These are phyloP conservation scores for Sphaceloma murrayae DNA, from an alignment of 2,329 filamentous ascomycete species.

Conservation along the genomic window DNA sequence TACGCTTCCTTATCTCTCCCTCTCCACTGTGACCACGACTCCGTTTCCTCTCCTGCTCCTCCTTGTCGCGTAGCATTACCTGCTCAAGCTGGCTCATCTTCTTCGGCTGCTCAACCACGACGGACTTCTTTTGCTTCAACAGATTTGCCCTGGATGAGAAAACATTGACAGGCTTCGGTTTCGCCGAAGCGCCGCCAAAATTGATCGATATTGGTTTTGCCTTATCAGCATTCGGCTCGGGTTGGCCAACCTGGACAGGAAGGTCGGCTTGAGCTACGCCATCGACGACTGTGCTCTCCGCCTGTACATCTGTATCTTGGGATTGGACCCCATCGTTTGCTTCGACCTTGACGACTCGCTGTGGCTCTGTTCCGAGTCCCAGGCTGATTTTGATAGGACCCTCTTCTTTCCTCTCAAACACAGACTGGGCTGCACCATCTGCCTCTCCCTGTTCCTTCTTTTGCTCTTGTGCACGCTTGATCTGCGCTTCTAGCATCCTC, in stretches of 20 bases:
- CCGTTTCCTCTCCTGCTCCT: conserved; percentile 34
- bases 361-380: conserved; percentile 26
- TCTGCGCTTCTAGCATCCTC: conserved; percentile 71
- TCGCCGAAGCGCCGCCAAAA: conserved; percentile 42
- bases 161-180: conserved; percentile 58
- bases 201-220: conserved; percentile 52
- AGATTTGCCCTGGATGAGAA: conserved; percentile 66
- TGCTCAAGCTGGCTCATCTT: conserved; percentile 82
- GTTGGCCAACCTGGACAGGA: no score
- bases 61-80: conserved; percentile 60
- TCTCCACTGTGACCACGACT: conserved; percentile 24
- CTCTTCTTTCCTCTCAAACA: conserved; percentile 17
- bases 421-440: conserved; percentile 35
- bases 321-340: no score
- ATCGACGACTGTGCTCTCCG: no score
- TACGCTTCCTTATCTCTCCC: conserved; percentile 23
- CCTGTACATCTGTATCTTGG: no score
- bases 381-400: conserved; percentile 31
- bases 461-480: conserved; percentile 61
- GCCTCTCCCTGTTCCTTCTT: conserved; percentile 42
- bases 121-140: conserved; percentile 54
- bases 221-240: conserved; percentile 17
- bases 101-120: conserved; percentile 52
- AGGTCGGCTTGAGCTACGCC: no score
- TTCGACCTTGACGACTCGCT: no score